phyloP scores from a whole-genome alignment of 257 asterid genomes.

The Solanum tarijense region DNA sequence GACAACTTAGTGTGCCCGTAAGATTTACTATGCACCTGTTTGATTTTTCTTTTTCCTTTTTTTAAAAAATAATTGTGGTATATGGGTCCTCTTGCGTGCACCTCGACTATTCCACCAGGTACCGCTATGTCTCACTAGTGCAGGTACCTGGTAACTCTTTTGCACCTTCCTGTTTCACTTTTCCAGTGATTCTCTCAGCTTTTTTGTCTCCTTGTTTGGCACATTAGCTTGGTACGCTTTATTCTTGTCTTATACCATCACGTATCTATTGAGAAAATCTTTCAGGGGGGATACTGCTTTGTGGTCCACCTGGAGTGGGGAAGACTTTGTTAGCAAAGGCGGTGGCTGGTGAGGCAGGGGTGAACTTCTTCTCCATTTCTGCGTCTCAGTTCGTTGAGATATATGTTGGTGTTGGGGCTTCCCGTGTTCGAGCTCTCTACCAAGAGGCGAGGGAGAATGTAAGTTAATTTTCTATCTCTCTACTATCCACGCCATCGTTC shows the following conservation, averaged over 20 bases:
- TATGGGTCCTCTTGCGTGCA: background rate
- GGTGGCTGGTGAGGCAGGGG: slow-evolving; percentile 99
- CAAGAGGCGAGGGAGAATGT: slow-evolving; percentile 97
- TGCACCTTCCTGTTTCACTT: background rate
- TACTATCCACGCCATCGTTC: background rate
- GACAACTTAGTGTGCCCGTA: background rate
- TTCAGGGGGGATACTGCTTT: slow-evolving; percentile 94
- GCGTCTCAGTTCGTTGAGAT: slow-evolving; percentile 98
- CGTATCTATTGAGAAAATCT: slow-evolving; percentile 1
- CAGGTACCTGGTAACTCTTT: background rate
- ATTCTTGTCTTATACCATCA: background rate
- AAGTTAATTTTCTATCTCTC: slow-evolving; percentile 11
- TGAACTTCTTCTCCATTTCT: slow-evolving; percentile 95
- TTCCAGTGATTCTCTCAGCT: background rate
- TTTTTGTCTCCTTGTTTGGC: background rate
- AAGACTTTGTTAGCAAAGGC: slow-evolving; percentile 96
- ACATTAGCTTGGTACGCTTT: background rate
- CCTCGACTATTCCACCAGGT: background rate
- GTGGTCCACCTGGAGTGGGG: slow-evolving; percentile 99
- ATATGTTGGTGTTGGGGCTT: slow-evolving; percentile 97
- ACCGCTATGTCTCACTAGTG: background rate
- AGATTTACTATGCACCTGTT: background rate
- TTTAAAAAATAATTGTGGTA: background rate
- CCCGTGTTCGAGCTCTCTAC: slow-evolving; percentile 95
- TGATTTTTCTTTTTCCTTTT: background rate